Evolutionary conservation across 768 basidiomycete genomes (phyloP).

Genomic region (Pulveroboletus sp.): DNA sequence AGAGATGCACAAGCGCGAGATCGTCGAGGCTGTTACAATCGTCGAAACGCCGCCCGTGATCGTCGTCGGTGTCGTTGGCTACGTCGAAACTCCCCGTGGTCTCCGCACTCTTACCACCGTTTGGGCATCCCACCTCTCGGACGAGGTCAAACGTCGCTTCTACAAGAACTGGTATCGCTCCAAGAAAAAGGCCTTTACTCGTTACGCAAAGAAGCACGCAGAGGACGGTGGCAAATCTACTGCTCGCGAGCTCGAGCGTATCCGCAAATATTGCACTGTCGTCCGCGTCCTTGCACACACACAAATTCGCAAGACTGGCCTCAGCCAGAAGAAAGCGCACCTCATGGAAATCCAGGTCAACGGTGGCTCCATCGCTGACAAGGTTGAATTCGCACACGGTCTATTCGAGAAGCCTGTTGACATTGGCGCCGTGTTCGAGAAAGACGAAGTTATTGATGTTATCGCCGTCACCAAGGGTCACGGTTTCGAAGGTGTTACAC

Average conservation of each 20-base stretch:
- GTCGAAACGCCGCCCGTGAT: slow-evolving; percentile 97
- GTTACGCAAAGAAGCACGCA: slow-evolving; percentile 99
- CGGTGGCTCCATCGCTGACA: slow-evolving; percentile 93
- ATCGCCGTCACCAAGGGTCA: slow-evolving; percentile 99
- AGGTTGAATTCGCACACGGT: slow-evolving; percentile 91
- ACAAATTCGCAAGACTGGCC: slow-evolving; percentile 96
- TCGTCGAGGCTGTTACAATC: slow-evolving; percentile 96
- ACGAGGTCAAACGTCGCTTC: slow-evolving; percentile 98
- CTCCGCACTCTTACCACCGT: slow-evolving; percentile 98
- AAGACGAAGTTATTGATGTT: slow-evolving; percentile 94
- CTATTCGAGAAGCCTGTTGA: slow-evolving; percentile 97
- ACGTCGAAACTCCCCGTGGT: slow-evolving; percentile 99
- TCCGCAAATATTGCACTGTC: slow-evolving; percentile 99
- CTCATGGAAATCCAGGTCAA: slow-evolving; percentile 99
- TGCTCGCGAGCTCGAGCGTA: slow-evolving; percentile 95
- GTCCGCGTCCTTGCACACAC: slow-evolving; percentile 99
- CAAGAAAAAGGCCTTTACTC: slow-evolving; percentile 99
- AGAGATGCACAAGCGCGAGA: slow-evolving; percentile 99
- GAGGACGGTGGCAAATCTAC: slow-evolving; percentile 92
- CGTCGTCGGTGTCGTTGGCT: slow-evolving; percentile 96
- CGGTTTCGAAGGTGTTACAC: slow-evolving; percentile 99
- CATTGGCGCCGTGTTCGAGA: slow-evolving; percentile 84
- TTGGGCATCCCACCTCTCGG: slow-evolving; percentile 96
- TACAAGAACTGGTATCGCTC: slow-evolving; percentile 99
- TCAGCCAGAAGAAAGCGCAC: slow-evolving; percentile 99